These are phyloP conservation scores for Metschnikowia lachancei DNA, from an alignment of 805 yeast species.

Conservation along the genomic window DNA sequence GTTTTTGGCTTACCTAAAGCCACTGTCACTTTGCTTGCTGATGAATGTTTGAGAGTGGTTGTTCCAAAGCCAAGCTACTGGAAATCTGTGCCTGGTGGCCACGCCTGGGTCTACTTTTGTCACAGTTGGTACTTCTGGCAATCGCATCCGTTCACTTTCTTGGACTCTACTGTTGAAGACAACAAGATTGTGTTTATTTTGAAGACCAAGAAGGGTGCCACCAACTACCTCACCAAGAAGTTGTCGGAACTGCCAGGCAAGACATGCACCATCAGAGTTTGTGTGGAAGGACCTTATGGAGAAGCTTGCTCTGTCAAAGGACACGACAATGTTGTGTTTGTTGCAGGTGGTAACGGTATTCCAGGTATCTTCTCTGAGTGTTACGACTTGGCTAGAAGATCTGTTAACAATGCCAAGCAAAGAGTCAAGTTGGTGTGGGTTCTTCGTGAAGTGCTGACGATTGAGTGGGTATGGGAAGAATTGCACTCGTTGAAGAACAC, in stretches of 20 bases:
- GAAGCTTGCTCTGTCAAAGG: slow-evolving; percentile 44
- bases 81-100: slow-evolving; percentile 40
- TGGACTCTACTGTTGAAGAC: slow-evolving; percentile 19
- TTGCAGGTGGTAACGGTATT: slow-evolving; percentile 78
- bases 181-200: slow-evolving; percentile 31
- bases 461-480: slow-evolving; percentile 18
- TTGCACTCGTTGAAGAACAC: slow-evolving; percentile 11
- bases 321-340: slow-evolving; percentile 53
- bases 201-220: slow-evolving; percentile 40
- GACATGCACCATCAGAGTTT: slow-evolving; percentile 30
- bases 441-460: slow-evolving; percentile 15
- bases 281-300: slow-evolving; percentile 73
- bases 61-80: slow-evolving; percentile 38
- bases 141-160: slow-evolving; percentile 43
- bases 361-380: slow-evolving; percentile 55
- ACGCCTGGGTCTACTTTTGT: slow-evolving; percentile 39
- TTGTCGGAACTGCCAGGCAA: slow-evolving; percentile 31
- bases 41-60: slow-evolving; percentile 37
- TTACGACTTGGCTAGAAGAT: slow-evolving; percentile 26
- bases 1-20: slow-evolving; percentile 38
- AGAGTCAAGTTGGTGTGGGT: slow-evolving; percentile 19
- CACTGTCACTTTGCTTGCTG: slow-evolving; percentile 28
- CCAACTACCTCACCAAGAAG: slow-evolving; percentile 31
- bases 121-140: slow-evolving; percentile 40
- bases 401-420: slow-evolving; percentile 17